Percentiles rank a stretch among this genome's conserved stretches.
Conservation (phyloP, 2,329 filamentous ascomycete species). For the Hypoxylon sp. region DNA sequence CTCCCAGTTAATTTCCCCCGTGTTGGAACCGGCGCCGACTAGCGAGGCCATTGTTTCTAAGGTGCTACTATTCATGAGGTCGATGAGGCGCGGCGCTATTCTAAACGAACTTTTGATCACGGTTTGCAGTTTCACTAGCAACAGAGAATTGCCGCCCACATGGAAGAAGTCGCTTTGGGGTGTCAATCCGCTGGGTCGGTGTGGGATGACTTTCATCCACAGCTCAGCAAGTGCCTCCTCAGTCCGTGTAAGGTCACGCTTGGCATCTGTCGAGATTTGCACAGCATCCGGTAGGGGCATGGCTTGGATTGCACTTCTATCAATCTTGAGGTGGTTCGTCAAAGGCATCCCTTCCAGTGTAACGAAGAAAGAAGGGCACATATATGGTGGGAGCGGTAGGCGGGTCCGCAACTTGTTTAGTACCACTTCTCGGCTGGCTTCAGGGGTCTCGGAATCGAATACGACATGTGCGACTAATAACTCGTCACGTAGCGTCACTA, state of each 20-base stretch:
- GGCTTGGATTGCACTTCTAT: slow-evolving; percentile 25
- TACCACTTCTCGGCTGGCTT: slow-evolving; percentile 11
- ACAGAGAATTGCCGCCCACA: slow-evolving; percentile 45
- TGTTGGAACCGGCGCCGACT: neutral
- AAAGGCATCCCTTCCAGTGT: slow-evolving; percentile 31
- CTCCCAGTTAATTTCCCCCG: neutral
- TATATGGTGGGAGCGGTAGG: slow-evolving; percentile 41
- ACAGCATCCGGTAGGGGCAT: slow-evolving; percentile 25
- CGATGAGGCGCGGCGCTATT: slow-evolving; percentile 25
- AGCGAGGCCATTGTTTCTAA: slow-evolving; percentile 31
- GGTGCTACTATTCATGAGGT: slow-evolving; percentile 35
- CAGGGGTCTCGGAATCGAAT: slow-evolving; percentile 25
- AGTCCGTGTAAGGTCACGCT: slow-evolving; percentile 19
- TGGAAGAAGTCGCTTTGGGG: slow-evolving; percentile 43
- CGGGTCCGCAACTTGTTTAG: slow-evolving; percentile 24
- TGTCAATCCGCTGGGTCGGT: slow-evolving; percentile 11
- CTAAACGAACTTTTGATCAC: slow-evolving; percentile 24
- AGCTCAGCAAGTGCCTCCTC: slow-evolving; percentile 14
- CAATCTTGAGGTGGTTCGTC: slow-evolving; percentile 36
- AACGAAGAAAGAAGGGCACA: slow-evolving; percentile 29
- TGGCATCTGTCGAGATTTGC: neutral
- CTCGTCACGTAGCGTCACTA: slow-evolving; percentile 35
- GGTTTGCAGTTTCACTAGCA: slow-evolving; percentile 34
- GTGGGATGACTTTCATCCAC: slow-evolving; percentile 27
- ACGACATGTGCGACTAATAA: slow-evolving; percentile 53